These are phyloP conservation scores for Tardiomyces blankii DNA, from an alignment of 1,139 yeast genomes.

Conservation along the genomic window DNA sequence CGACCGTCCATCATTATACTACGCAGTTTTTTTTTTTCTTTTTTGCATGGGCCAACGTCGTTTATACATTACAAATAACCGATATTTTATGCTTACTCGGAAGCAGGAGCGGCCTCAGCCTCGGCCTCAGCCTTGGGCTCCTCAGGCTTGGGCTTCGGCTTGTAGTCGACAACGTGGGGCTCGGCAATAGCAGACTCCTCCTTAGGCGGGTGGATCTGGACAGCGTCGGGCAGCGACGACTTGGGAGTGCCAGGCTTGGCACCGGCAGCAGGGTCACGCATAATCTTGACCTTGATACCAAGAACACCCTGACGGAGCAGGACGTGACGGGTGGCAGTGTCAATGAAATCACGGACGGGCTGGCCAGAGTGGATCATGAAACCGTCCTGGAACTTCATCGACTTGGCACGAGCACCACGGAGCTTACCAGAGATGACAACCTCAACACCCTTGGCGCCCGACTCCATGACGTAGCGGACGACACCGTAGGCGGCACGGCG, in stretches of 20 bases:
- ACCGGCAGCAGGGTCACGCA: conserved; percentile 92
- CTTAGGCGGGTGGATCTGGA: conserved; percentile 91
- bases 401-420: conserved; percentile 99
- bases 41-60: neutral
- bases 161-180: conserved; percentile 52
- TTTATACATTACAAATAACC: neutral
- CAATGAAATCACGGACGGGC: conserved; percentile 98
- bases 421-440: conserved; percentile 99
- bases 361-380: conserved; percentile 99
- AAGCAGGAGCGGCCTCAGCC: conserved; percentile 11
- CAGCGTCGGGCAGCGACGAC: conserved; percentile 88
- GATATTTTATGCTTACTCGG: neutral
- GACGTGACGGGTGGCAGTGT: conserved; percentile 99
- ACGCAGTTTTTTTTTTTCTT: too few relatives aligned
- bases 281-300: conserved; percentile 98
- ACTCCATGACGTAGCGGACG: conserved; percentile 99
- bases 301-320: conserved; percentile 99
- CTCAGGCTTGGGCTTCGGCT: conserved; percentile 12
- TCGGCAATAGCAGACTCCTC: conserved; percentile 84
- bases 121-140: conserved; percentile 12
- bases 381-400: conserved; percentile 99
- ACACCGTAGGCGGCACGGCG: conserved; percentile 99
- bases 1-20: too few relatives aligned
- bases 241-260: conserved; percentile 71
- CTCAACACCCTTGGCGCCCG: conserved; percentile 99